These are phyloP conservation scores for Podaxis mareebaensis DNA, from an alignment of 768 basidiomycete genomes.

Conservation along the genomic window DNA sequence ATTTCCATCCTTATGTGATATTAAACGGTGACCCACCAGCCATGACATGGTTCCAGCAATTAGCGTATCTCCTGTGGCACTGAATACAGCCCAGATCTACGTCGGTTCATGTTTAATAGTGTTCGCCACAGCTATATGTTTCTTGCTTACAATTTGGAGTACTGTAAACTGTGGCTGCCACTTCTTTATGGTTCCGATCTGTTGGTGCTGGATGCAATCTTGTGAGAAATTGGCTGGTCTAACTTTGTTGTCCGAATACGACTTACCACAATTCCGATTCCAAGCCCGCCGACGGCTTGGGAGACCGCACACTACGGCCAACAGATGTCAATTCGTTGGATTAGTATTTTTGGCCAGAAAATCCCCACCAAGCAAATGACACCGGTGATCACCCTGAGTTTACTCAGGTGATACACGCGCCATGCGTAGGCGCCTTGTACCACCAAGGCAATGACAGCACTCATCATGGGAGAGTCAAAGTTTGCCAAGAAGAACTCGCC, in stretches of 20 bases:
- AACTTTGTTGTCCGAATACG: not conserved
- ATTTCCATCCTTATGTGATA: too few species aligned
- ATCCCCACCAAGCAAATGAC: constrained; percentile 1
- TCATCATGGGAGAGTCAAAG: constrained; percentile 1
- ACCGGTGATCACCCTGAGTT: not conserved
- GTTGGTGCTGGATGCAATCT: not conserved
- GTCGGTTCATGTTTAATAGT: not conserved
- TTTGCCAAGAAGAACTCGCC: constrained; percentile 5
- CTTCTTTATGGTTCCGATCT: constrained; percentile 2
- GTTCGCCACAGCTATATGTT: not conserved
- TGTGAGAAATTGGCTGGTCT: not conserved
- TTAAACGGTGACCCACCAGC: not conserved
- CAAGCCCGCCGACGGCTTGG: constrained; percentile 1
- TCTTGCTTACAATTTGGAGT: constrained; percentile 8
- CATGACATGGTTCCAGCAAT: constrained; percentile 9
- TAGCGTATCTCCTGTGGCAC: not conserved
- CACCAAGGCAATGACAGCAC: not conserved
- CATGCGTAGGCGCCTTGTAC: constrained; percentile 5
- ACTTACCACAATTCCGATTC: constrained; percentile 11
- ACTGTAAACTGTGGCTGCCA: not conserved
- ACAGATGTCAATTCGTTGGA: not conserved
- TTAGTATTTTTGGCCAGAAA: not conserved
- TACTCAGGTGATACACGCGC: constrained; percentile 11
- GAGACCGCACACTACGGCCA: not conserved
- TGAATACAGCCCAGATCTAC: constrained; percentile 3